Evolutionary conservation across 2,329 filamentous ascomycete species (phyloP), one percentile per base, ranked within the genome.

Genomic region (Talaromyces sp.): DNA sequence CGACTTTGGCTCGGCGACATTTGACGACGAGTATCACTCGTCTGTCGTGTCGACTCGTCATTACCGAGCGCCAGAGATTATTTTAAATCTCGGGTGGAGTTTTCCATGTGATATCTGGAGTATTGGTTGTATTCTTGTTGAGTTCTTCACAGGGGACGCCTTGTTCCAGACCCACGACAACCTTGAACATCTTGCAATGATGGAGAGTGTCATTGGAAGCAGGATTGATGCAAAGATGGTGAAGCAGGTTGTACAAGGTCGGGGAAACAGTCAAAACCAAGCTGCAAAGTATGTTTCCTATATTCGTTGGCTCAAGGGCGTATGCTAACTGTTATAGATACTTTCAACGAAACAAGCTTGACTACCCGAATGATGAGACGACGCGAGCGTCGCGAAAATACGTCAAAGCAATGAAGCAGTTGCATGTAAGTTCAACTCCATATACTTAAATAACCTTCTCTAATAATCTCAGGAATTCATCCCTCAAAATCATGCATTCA

Each of bases 61-160:
- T 73, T 89, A 89, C 71, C 83, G 87, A 66, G 87, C 87, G 6
- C 87, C 87, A 0, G 87, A 89, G 73, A 89, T 89, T 69, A 89
- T 89, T 29, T 78, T 89, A 38, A 88, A 89, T 64, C 81, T 89
- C 27, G 87, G 87, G 19, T 89, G 87, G 87, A 88, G 85, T 69
- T 89, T 86, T 71, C 86, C 87, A 11, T 89, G 88, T 72, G 87
- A 89, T 70, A 87, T 89, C 63, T 89, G 87, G 87, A 89, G 87
- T 74, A 88, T 89, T 64, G 87, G 87, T 25, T 89, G 87, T 69
- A 89, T 89, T 64, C 77, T 89, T 11, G 87, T 89, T 36, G 87
- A 89, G 69, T 89, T 89, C 73, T 89, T 87, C 78, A 89, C 87
- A 0, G 87, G 87, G 10, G 87, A 89, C 74, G 87, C 87, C 51